Base-by-base conservation (phyloP, 495 filamentous ascomycete species). In the Xylaria curta region DNA sequence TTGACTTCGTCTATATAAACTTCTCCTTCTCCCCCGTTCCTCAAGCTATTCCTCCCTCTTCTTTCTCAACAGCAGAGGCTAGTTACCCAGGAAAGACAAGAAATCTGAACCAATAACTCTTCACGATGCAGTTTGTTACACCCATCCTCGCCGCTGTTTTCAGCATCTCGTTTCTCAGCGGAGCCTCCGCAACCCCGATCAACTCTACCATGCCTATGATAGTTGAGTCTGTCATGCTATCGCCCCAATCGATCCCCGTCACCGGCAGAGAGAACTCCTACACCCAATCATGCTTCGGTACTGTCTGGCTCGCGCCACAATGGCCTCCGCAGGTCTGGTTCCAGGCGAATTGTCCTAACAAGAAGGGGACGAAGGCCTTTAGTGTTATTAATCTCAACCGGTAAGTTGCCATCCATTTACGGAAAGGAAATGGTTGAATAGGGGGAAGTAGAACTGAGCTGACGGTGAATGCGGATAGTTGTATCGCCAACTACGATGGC, bases 371-470 rank as follows among this genome's bases (percentile, higher is more conserved):
- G 7, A 28, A n/a, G 19, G n/a, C 40, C 5, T 13, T 28, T 21
- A 44, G 38, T 28, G 31, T 63, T 17, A 44, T 63, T 4, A 63
- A 63, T 63, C 40, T 63, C 21, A 63, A 63, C 40, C 60, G 19
- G 60, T 63, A 47, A 26, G 60, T 63, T 46, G 4, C 15, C 12
- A 36, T 36, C 56, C 9, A 38, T 38, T 12, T 38, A 13, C 0
- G n/a, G 42, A 3, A 47, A 1, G 60, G 3, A 28, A 13, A 3
- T 13, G 31, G 19, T 4, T 17, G 44, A 4, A 46, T 46, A 17
- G 42, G 44, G 44, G 44, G 3, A 3, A 5, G 13, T 17, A 17
- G 44, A 46, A 13, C 60, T 47, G 40, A 63, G 5, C 60, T 63
- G 40, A 63, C 10, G 21, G 19, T 63, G 19, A 24, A 24, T 44